These are phyloP conservation scores for Singerocomus inundabilis DNA, from an alignment of 1,284 basidiomycete genomes.

Conservation along the genomic window DNA sequence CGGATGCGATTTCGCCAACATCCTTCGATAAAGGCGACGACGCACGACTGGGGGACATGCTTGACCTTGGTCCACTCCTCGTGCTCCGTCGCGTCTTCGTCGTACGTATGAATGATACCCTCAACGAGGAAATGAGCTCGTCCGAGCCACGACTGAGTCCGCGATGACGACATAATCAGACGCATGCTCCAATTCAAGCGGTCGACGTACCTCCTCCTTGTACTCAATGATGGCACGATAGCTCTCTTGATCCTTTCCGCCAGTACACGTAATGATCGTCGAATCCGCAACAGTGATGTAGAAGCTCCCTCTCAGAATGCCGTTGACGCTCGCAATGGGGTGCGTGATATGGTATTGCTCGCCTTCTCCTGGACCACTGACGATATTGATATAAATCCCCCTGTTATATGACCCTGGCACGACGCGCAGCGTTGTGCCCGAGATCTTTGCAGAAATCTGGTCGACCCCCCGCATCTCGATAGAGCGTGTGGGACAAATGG, in stretches of 20 bases:
- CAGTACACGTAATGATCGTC: slow-evolving; percentile 80
- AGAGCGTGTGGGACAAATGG: slow-evolving; percentile 72
- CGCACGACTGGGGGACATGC: slow-evolving; percentile 78
- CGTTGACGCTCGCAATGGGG: slow-evolving; percentile 88
- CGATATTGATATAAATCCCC: slow-evolving; percentile 83
- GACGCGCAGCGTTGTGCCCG: slow-evolving; percentile 82
- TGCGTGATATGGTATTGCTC: slow-evolving; percentile 90
- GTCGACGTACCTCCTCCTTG: slow-evolving; percentile 82
- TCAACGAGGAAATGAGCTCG: slow-evolving; percentile 86
- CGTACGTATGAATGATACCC: slow-evolving; percentile 86
- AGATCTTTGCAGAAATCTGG: slow-evolving; percentile 90
- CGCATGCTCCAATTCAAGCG: neutral
- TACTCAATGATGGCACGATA: slow-evolving; percentile 89
- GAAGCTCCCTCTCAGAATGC: slow-evolving; percentile 85
- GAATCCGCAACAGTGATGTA: slow-evolving; percentile 86
- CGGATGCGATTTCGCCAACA: slow-evolving; percentile 84
- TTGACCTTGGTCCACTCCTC: slow-evolving; percentile 86
- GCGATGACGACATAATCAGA: slow-evolving; percentile 3
- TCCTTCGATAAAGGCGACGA: slow-evolving; percentile 86
- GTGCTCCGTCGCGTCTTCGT: slow-evolving; percentile 57
- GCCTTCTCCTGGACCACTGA: slow-evolving; percentile 73
- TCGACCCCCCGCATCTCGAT: slow-evolving; percentile 79
- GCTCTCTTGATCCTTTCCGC: slow-evolving; percentile 58
- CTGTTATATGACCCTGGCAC: slow-evolving; percentile 82
- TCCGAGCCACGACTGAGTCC: slow-evolving; percentile 82